Base-by-base conservation (phyloP, 1,284 basidiomycete genomes). In the Phylloporus sp. region DNA sequence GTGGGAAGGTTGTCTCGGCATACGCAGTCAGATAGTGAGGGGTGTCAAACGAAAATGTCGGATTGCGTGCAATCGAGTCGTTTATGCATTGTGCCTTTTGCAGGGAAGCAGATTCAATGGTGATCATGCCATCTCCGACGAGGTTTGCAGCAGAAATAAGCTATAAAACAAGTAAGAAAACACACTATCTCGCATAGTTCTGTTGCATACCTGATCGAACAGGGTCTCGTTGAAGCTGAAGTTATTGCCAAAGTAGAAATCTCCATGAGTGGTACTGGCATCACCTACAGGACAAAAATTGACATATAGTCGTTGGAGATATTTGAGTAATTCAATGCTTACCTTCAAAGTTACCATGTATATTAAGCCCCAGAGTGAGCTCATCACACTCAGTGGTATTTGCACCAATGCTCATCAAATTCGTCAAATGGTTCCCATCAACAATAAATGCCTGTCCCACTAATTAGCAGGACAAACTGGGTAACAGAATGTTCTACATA, bases 241-340 rank as follows among this genome's bases (percentile, higher is more conserved):
- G 55, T 78, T 78, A 52, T 76, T 35, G 1, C 77, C 74, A 27
- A 79, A 79, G 66, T 77, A 75, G 60, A 27, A 74, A 43, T 78
- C 74, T 27, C 68, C 72, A 5, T 72, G 75, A 4, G 76, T 79
- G 23, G 70, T 76, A 41, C 77, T 79, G 10, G 62, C 72, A 60
- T 75, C 74, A 27, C 76, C 76, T 78, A 43, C 59, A 3, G 5
- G 10, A 2, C 8, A n/a, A 23, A 7, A 27, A 49, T 73, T 8
- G 65, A 45, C 35, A 1, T n/a, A 43, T 47, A 20, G 2, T 47
- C 19, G 20, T 49, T 10, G 6, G 60, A 39, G 43, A 35, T 10
- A 45, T 7, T n/a, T n/a, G n/a, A 57, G n/a, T 15, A 2, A 32
- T 60, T 12, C 14, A 10, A 29, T 25, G 25, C 35, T 58, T 49